A percentile compares a stretch with the other conserved stretches of the same genome.
Conservation (phyloP, 768 basidiomycete genomes). For the Boletus reticulatus region DNA sequence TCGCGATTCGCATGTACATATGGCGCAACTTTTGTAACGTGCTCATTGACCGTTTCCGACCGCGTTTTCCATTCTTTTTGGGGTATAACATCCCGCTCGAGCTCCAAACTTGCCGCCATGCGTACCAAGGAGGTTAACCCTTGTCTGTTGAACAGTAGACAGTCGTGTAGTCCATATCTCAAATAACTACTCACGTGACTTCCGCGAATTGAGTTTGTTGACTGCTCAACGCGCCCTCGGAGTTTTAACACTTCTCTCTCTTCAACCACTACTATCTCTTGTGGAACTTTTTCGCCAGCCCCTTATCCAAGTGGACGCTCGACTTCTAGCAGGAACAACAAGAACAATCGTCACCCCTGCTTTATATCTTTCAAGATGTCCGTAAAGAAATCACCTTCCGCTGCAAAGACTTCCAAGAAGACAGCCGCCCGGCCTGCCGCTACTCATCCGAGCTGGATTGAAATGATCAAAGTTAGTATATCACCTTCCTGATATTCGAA, state of each 20-base stretch:
- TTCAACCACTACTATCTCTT: conserved; percentile 50
- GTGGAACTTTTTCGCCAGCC: conserved; percentile 21
- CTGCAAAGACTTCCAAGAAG: conserved; percentile 43
- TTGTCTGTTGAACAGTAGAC: conserved; percentile 7
- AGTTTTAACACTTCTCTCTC: conserved; percentile 40
- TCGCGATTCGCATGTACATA: conserved; percentile 15
- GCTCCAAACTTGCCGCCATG: background rate
- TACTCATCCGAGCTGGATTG: conserved; percentile 57
- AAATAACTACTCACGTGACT: conserved; percentile 37
- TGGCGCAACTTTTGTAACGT: conserved; percentile 15
- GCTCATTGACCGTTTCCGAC: background rate
- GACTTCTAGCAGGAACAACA: conserved; percentile 13
- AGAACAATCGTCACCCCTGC: conserved; percentile 10
- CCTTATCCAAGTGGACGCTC: conserved; percentile 14
- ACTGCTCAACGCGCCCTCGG: conserved; percentile 40
- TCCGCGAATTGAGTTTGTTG: conserved; percentile 39
- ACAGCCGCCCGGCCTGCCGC: conserved; percentile 30
- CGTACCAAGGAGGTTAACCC: background rate
- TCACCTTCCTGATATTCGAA: conserved; percentile 7
- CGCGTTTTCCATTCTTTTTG: conserved; percentile 19
- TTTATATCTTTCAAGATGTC: conserved; percentile 27
- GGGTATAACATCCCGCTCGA: conserved; percentile 9
- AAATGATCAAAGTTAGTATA: conserved; percentile 75
- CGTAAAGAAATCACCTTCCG: conserved; percentile 44
- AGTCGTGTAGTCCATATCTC: conserved; percentile 27